A percentile compares a stretch with the other conserved stretches of the same genome.
phyloP scores from a whole-genome alignment of 2,329 filamentous ascomycete species.

The Fusarium ambrosium region DNA sequence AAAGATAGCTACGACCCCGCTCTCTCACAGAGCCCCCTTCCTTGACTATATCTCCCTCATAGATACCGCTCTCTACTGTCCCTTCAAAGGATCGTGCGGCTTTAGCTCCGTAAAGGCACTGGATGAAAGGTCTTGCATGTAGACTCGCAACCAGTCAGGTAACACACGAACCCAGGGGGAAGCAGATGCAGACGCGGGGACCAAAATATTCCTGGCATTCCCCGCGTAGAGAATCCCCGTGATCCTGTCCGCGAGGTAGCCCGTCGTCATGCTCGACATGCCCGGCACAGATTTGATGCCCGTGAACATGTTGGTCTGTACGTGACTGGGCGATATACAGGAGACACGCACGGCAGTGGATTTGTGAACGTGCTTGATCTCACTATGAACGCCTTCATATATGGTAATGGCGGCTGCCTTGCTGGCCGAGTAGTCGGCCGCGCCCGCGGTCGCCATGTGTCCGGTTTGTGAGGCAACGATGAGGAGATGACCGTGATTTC shows the following conservation, averaged over 20 bases:
- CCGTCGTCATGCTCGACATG: conserved; percentile 4
- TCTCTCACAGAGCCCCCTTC: not conserved
- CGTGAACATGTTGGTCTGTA: conserved; percentile 56
- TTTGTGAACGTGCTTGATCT: conserved; percentile 65
- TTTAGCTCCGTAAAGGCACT: not conserved
- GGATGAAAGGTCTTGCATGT: not conserved
- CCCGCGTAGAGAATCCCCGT: not conserved
- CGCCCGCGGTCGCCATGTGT: conserved; percentile 65
- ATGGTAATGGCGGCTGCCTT: conserved; percentile 71
- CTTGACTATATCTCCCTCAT: not conserved
- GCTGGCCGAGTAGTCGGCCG: conserved; percentile 71
- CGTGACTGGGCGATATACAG: conserved; percentile 51
- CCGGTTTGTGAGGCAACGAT: conserved; percentile 68
- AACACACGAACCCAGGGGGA: not conserved
- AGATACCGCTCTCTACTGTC: not conserved
- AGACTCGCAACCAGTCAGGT: not conserved
- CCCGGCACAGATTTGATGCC: conserved; percentile 26
- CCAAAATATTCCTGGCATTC: not conserved
- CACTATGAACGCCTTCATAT: conserved; percentile 68
- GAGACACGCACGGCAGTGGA: conserved; percentile 64
- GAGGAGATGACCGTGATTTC: conserved; percentile 72
- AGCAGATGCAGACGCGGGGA: not conserved
- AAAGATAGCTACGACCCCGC: not conserved
- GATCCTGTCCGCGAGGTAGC: not conserved
- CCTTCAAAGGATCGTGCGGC: not conserved